Evolutionary conservation across 163 green algal genomes (phyloP).

Genomic region (Chloromonas sp.): DNA sequence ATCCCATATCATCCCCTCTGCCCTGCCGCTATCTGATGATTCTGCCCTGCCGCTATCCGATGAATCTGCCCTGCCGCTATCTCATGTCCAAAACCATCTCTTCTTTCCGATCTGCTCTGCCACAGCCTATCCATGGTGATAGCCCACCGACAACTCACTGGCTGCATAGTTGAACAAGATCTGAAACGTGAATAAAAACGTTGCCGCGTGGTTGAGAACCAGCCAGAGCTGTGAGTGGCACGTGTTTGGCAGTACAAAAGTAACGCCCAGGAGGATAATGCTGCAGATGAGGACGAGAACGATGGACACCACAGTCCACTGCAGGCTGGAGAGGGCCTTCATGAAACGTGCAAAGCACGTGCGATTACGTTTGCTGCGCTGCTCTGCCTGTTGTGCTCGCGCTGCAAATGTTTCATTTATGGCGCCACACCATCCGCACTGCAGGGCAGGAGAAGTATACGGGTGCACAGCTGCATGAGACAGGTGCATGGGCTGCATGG

Average conservation of each 20-base stretch:
- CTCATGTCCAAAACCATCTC: too few species aligned
- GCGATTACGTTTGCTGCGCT: not conserved
- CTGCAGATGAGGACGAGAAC: slow-evolving; percentile 15
- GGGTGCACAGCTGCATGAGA: not conserved
- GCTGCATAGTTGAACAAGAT: slow-evolving; percentile 33
- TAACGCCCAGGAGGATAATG: slow-evolving; percentile 25
- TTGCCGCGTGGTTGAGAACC: not conserved
- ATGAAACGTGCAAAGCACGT: not conserved
- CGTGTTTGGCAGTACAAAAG: slow-evolving; percentile 16
- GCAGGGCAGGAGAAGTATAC: not conserved
- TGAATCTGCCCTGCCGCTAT: too few species aligned
- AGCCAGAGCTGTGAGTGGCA: not conserved
- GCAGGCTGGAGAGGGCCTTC: slow-evolving; percentile 3
- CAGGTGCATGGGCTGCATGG: not conserved
- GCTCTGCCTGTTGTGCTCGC: not conserved
- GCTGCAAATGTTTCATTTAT: slow-evolving; percentile 19
- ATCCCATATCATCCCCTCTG: too few species aligned
- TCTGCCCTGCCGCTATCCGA: too few species aligned
- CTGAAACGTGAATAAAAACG: slow-evolving; percentile 12
- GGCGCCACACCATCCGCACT: slow-evolving; percentile 47
- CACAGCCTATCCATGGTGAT: too few species aligned
- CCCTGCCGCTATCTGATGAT: too few species aligned
- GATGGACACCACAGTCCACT: slow-evolving; percentile 15
- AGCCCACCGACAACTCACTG: not conserved
- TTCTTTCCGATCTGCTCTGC: too few species aligned